Evolutionary conservation across 208 protist genomes (phyloP), one percentile per base, ranked within the genome.

Genomic region (Entamoeba invadens): DNA sequence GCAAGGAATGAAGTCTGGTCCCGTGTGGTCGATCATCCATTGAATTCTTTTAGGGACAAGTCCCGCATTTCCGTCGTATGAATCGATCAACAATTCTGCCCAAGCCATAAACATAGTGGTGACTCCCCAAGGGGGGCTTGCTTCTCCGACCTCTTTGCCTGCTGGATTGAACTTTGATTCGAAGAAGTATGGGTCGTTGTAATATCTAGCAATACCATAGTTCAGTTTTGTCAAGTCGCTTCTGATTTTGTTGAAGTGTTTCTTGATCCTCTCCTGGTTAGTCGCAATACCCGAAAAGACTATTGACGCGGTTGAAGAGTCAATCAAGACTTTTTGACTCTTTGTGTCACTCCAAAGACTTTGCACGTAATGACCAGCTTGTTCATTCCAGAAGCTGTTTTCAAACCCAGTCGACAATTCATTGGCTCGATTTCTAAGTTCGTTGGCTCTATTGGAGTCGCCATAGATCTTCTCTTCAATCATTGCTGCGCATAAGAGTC

Each of bases 121-220:
- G 1, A 94, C 51, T 44, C 45, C 18, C 94, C 94, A 95, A 25
- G 93, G 35, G 14, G 93, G 92, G n/a, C 25, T 31, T n/a, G 14
- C 46, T 14, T 21, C 44, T n/a, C 31, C 38, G 31, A 46, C 46
- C 42, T 94, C 94, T 31, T 51, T 3, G 1, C 91, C 91, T n/a
- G 21, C 87, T 46, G 93, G 93, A 87, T 92, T 92, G 45, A 92
- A 94, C 21, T 93, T 57, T 6, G 45, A 47, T 10, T 72, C 44
- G 38, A 91, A 94, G 94, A 94, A 94, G 42, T 72, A 94, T 21
- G 46, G 18, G 46, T 94, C 94, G 42, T 91, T 46, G 31, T 92
- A 1, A 92, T 94, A 94, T 45, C 94, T 8, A 6, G 92, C 57
- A 42, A 94, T 51, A 16, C 93, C 93, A 92, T 50, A 57, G 3